These are phyloP conservation scores for Juglanconis oblonga DNA, from an alignment of 2,329 filamentous ascomycete genomes.

Conservation along the genomic window DNA sequence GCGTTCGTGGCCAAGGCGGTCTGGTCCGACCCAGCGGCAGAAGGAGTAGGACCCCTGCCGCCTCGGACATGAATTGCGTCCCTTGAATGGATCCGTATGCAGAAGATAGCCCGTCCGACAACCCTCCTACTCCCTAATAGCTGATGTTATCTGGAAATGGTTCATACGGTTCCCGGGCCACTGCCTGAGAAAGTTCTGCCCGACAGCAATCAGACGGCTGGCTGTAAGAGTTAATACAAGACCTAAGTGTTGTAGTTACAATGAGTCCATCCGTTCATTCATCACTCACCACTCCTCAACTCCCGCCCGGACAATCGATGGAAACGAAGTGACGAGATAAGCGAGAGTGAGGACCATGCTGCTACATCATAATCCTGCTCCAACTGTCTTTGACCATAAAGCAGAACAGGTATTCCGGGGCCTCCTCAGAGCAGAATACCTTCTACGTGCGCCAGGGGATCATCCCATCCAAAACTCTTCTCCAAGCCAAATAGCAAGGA, in stretches of 20 bases:
- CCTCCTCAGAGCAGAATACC: background rate
- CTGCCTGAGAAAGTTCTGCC: background rate
- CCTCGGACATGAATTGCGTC: too few relatives aligned
- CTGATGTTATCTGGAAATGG: too few relatives aligned
- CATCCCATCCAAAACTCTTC: slow-evolving; percentile 14
- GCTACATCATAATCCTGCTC: background rate
- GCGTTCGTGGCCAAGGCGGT: too few relatives aligned
- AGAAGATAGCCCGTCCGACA: too few relatives aligned
- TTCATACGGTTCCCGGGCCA: background rate
- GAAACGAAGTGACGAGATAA: slow-evolving; percentile 7
- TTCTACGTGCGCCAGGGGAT: background rate
- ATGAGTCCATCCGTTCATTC: background rate
- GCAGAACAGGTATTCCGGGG: background rate
- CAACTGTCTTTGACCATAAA: background rate
- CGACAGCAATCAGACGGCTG: background rate
- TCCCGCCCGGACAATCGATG: slow-evolving; percentile 3
- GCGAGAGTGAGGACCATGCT: background rate
- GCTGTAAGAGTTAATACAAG: slow-evolving; percentile 10
- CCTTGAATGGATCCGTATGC: too few relatives aligned
- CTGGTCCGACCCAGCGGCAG: too few relatives aligned
- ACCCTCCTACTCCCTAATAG: too few relatives aligned
- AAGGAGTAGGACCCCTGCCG: too few relatives aligned
- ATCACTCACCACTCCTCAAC: background rate
- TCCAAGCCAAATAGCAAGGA: slow-evolving; percentile 15
- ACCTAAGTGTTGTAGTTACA: slow-evolving; percentile 14